phyloP scores from a whole-genome alignment of 2,329 filamentous ascomycete genomes.

The Eurotiales sp. region DNA sequence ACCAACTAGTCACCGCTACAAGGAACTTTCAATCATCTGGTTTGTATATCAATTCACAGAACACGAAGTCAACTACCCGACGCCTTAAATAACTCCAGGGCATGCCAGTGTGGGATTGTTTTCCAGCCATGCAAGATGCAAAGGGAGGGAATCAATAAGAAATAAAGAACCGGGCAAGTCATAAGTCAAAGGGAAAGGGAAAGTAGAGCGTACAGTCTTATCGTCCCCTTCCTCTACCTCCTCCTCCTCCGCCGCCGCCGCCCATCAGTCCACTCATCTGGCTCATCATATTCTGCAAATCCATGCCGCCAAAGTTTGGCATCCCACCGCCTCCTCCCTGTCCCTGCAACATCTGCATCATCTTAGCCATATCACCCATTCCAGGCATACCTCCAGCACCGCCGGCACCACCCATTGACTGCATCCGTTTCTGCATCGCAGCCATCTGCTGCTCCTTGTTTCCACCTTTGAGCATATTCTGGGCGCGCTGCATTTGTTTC shows the following conservation, averaged over 20 bases:
- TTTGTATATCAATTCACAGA: slow-evolving; percentile 1
- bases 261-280: slow-evolving; percentile 66
- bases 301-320: slow-evolving; percentile 54
- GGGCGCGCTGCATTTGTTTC: slow-evolving; percentile 94
- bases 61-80: neutral
- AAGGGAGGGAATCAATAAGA: neutral
- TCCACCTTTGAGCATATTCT: slow-evolving; percentile 83
- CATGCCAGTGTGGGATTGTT: neutral
- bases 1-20: neutral
- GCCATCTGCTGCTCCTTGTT: slow-evolving; percentile 93
- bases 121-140: slow-evolving; percentile 7
- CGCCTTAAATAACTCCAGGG: slow-evolving; percentile 7
- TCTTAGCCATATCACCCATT: slow-evolving; percentile 84
- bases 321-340: slow-evolving; percentile 66
- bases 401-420: slow-evolving; percentile 78
- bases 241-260: slow-evolving; percentile 18
- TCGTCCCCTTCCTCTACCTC: slow-evolving; percentile 27
- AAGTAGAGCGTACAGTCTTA: neutral
- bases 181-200: neutral
- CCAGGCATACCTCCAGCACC: slow-evolving; percentile 57
- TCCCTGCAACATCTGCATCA: slow-evolving; percentile 91
- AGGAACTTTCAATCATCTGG: neutral
- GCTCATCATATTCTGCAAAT: slow-evolving; percentile 70
- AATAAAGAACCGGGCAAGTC: neutral
- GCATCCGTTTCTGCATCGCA: slow-evolving; percentile 93